A percentile compares a stretch with the other conserved stretches of the same genome.
Evolutionary conservation across 352 stramenopile species (phyloP).

Genomic region (Phytophthora syringae): DNA sequence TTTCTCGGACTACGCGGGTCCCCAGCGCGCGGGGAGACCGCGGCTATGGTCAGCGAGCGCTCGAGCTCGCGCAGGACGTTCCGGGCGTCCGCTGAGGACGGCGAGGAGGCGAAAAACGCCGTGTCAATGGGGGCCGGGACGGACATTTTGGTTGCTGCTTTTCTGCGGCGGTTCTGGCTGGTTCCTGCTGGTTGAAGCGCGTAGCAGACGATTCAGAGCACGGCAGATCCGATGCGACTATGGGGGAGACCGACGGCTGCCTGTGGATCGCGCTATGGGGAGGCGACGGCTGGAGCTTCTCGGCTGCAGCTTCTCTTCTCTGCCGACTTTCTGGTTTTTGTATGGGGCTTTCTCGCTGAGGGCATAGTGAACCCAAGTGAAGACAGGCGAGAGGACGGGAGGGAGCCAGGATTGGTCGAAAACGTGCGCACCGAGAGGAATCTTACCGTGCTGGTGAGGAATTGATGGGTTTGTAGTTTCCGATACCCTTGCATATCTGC

Average conservation of each 20-base stretch:
- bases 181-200: constrained; percentile 26
- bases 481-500: neutral
- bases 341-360: constrained; percentile 4
- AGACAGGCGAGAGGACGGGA: neutral
- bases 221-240: constrained; percentile 12
- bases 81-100: constrained; percentile 22
- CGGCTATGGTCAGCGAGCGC: constrained; percentile 25
- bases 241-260: neutral
- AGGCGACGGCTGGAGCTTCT: constrained; percentile 3
- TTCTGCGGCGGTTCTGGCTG: constrained; percentile 4
- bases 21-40: constrained; percentile 19
- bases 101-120: neutral
- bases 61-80: constrained; percentile 28
- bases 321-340: constrained; percentile 23
- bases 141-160: neutral
- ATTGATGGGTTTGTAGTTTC: neutral
- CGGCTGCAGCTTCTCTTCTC: constrained; percentile 25
- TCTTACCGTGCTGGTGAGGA: neutral
- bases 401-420: constrained; percentile 13
- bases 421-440: constrained; percentile 9
- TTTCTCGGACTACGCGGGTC: constrained; percentile 15
- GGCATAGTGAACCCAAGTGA: constrained; percentile 13
- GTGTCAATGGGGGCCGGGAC: no score
- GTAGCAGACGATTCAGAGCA: constrained; percentile 7
- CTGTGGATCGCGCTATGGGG: constrained; percentile 21